Conservation (phyloP, 1,284 basidiomycete species). For the Apiotrichum brassicae region DNA sequence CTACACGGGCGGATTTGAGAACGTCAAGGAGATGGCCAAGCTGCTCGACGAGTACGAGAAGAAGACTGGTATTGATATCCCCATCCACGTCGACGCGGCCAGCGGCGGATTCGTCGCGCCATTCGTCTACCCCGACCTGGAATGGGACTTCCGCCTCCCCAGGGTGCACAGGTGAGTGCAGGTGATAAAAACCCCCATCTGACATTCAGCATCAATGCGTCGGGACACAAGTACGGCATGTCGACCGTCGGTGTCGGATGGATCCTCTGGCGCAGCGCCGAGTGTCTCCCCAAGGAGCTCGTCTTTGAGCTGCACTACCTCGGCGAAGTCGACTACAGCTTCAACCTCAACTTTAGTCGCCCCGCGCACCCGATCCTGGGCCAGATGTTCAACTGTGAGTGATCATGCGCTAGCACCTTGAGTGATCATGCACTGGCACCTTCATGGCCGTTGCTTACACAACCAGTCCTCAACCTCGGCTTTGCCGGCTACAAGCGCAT, state of each 20-base stretch:
- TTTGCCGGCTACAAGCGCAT: conserved; percentile 68
- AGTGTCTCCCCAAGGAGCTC: conserved; percentile 73
- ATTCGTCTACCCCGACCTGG: conserved; percentile 55
- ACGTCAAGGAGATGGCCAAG: conserved; percentile 78
- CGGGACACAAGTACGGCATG: conserved; percentile 84
- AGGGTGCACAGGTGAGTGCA: conserved; percentile 59
- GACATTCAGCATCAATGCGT: conserved; percentile 50
- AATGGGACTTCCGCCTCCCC: conserved; percentile 80
- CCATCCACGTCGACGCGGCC: conserved; percentile 64
- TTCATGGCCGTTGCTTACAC: too few species aligned
- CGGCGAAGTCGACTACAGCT: conserved; percentile 57
- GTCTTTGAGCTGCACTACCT: conserved; percentile 87
- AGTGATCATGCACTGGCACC: background rate
- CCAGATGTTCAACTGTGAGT: conserved; percentile 75
- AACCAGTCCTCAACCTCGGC: conserved; percentile 64
- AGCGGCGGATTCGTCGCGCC: conserved; percentile 72
- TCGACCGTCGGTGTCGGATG: conserved; percentile 56
- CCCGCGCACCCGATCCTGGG: conserved; percentile 73
- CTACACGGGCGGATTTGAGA: conserved; percentile 90
- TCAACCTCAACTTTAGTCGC: conserved; percentile 91
- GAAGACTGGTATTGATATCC: conserved; percentile 69
- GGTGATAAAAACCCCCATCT: background rate
- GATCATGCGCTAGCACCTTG: too few species aligned
- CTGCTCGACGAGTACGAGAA: conserved; percentile 78
- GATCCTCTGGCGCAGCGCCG: conserved; percentile 74